A percentile compares a stretch with the other conserved stretches of the same genome.
Evolutionary conservation across 306 rosid species (phyloP).

Genomic region (Fagus sylvatica): DNA sequence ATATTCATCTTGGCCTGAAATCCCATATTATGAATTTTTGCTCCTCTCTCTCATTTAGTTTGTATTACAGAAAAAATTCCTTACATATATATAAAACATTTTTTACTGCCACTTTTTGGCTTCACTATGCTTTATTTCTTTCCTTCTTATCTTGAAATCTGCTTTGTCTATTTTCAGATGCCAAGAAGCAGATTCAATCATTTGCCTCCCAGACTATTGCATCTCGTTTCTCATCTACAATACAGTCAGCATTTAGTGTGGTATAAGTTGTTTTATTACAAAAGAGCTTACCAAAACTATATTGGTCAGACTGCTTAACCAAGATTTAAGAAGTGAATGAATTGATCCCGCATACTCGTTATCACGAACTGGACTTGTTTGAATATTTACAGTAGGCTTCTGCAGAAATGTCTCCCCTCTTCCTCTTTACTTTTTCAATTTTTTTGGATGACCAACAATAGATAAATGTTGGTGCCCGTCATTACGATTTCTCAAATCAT

Average conservation of each 20-base stretch:
- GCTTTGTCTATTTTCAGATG: conserved; percentile 62
- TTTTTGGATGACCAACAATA: no score
- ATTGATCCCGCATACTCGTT: background rate
- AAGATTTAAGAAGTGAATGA: background rate
- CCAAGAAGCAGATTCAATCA: conserved; percentile 92
- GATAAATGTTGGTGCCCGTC: no score
- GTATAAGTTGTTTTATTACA: conserved; percentile 42
- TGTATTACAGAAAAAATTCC: background rate
- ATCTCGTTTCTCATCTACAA: conserved; percentile 67
- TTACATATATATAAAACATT: background rate
- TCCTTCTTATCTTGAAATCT: background rate
- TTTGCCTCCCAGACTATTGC: conserved; percentile 84
- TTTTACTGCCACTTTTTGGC: background rate
- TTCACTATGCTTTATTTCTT: background rate
- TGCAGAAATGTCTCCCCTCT: background rate
- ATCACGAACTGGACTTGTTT: background rate
- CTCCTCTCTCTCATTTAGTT: background rate
- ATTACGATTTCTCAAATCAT: background rate
- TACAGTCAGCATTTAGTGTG: conserved; percentile 79
- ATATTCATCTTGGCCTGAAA: background rate
- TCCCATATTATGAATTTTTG: background rate
- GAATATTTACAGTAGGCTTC: background rate
- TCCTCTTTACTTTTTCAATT: no score
- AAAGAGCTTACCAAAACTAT: background rate
- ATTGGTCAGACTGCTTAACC: background rate